A percentile compares a stretch with the other conserved stretches of the same genome.
Conservation (phyloP, 305 asterid genomes). For the Fraxinus baroniana region DNA sequence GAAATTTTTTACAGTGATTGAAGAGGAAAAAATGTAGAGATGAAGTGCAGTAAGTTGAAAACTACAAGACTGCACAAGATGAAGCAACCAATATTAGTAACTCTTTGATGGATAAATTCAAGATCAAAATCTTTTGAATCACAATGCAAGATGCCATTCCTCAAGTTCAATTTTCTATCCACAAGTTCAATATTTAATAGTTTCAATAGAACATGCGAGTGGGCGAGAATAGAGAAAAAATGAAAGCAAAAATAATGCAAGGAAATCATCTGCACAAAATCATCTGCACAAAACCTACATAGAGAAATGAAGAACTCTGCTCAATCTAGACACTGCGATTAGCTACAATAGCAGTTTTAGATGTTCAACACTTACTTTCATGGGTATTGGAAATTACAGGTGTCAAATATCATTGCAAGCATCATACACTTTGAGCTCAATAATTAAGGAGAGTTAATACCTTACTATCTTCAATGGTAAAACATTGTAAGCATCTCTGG, state of each 20-base stretch:
- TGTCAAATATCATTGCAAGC: neutral
- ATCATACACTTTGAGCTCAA: neutral
- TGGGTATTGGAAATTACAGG: neutral
- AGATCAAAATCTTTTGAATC: constrained; percentile 5
- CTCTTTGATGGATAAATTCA: neutral
- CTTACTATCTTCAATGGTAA: constrained; percentile 62
- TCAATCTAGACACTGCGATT: neutral
- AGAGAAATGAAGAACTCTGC: neutral
- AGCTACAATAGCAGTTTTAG: neutral
- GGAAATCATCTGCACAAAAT: constrained; percentile 1
- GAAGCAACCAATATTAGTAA: neutral
- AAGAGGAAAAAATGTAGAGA: constrained; percentile 11
- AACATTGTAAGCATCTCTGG: constrained; percentile 78
- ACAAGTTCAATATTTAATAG: neutral
- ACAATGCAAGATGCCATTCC: constrained; percentile 6
- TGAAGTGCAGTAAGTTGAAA: constrained; percentile 1
- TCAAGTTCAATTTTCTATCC: constrained; percentile 5
- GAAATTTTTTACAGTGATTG: neutral
- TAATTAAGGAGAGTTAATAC: constrained; percentile 32
- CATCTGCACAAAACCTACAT: neutral
- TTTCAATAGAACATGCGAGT: neutral
- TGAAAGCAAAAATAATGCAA: neutral
- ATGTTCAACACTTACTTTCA: neutral
- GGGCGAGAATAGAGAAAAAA: neutral
- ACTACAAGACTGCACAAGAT: neutral